Evolutionary conservation across 164 flowering plant genomes (phyloP).

Genomic region (Euptelea pleiosperma): DNA sequence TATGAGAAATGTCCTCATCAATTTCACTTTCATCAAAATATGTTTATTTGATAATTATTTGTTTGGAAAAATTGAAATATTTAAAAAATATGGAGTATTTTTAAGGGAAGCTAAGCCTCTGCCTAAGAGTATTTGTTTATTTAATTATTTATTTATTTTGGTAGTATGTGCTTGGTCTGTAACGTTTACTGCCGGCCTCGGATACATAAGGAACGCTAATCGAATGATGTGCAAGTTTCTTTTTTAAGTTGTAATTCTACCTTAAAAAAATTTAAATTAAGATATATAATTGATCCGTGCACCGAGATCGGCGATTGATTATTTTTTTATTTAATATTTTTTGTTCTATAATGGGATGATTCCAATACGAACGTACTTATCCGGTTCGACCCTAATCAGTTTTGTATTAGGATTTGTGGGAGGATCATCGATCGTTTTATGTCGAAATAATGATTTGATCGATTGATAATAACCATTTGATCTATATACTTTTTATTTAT

Average conservation of each 20-base stretch:
- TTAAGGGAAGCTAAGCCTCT: not conserved
- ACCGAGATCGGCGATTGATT: slow-evolving; percentile 14
- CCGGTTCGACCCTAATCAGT: too few relatives aligned
- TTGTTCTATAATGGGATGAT: not conserved
- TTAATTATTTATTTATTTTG: not conserved
- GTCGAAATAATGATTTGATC: too few relatives aligned
- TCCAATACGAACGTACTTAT: not conserved
- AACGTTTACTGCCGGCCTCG: slow-evolving; percentile 4
- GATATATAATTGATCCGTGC: slow-evolving; percentile 9
- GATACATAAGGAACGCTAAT: not conserved
- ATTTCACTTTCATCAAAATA: too few relatives aligned
- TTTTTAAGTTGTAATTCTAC: not conserved
- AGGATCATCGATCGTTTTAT: too few relatives aligned
- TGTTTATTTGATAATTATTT: slow-evolving; percentile 1
- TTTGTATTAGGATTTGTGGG: too few relatives aligned
- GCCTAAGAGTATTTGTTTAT: not conserved
- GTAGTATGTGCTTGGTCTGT: slow-evolving; percentile 4
- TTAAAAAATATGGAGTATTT: not conserved
- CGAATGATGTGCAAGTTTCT: not conserved
- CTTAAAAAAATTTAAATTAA: not conserved
- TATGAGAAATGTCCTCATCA: too few relatives aligned
- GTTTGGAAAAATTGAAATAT: not conserved
- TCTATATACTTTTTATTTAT: too few relatives aligned
- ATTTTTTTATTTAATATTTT: not conserved
- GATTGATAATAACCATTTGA: too few relatives aligned